Conservation (phyloP, 148 eudicot species). For the Rhododendron vialii region DNA sequence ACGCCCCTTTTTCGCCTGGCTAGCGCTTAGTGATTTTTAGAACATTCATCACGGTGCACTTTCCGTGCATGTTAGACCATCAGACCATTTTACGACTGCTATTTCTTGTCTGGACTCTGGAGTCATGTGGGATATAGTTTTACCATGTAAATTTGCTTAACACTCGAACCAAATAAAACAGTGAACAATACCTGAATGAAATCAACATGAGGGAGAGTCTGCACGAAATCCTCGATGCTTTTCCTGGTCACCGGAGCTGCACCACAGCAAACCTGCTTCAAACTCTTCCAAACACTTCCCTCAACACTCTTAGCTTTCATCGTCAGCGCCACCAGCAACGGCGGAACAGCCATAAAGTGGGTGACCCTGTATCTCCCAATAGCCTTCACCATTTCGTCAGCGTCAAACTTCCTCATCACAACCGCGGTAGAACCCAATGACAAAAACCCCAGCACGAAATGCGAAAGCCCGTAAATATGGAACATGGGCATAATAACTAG, state of each 20-base stretch:
- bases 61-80: not conserved
- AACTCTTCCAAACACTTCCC: slow-evolving; percentile 37
- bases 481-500: slow-evolving; percentile 85
- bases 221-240: slow-evolving; percentile 54
- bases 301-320: slow-evolving; percentile 30
- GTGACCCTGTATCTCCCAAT: slow-evolving; percentile 57
- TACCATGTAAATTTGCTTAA: not conserved
- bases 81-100: no score
- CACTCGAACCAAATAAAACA: not conserved
- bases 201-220: slow-evolving; percentile 63
- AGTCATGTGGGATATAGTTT: not conserved
- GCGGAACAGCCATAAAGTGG: slow-evolving; percentile 79
- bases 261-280: slow-evolving; percentile 91
- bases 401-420: slow-evolving; percentile 60
- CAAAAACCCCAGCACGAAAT: slow-evolving; percentile 64
- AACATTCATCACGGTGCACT: no score
- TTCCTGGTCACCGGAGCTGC: slow-evolving; percentile 59
- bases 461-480: slow-evolving; percentile 79
- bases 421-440: slow-evolving; percentile 59
- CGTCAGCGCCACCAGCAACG: slow-evolving; percentile 52
- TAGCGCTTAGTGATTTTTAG: no score
- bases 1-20: no score
- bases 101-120: no score
- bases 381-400: slow-evolving; percentile 48
- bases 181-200: slow-evolving; percentile 67